Evolutionary conservation across 2,329 filamentous ascomycete genomes (phyloP).

Genomic region (Corynespora cassiicola): DNA sequence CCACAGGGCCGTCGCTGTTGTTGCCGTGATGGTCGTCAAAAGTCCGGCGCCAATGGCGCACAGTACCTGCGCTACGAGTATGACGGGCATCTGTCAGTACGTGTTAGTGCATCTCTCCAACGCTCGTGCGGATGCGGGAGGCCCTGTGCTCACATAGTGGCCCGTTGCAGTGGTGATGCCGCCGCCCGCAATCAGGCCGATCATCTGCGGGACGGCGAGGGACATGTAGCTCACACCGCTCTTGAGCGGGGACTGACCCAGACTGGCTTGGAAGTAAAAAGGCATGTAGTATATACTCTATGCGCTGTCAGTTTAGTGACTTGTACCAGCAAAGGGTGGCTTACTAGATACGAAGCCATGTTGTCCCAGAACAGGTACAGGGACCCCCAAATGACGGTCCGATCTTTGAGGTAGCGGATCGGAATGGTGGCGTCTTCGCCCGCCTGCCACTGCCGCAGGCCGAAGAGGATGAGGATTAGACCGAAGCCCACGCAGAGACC

Average conservation of each 20-base stretch:
- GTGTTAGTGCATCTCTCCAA: neutral
- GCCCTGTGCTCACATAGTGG: too few relatives aligned
- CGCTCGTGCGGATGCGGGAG: too few relatives aligned
- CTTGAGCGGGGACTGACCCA: neutral
- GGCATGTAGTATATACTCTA: conserved; percentile 4
- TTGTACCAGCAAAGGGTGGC: neutral
- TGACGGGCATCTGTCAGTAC: conserved; percentile 3
- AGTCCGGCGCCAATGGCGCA: conserved; percentile 6
- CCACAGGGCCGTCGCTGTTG: conserved; percentile 6
- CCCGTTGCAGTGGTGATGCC: too few relatives aligned
- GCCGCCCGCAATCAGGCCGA: too few relatives aligned
- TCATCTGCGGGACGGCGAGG: conserved; percentile 3
- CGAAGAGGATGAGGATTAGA: conserved; percentile 48
- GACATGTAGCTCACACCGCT: conserved; percentile 5
- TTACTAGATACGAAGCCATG: conserved; percentile 5
- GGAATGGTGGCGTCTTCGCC: conserved; percentile 14
- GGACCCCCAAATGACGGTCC: conserved; percentile 2
- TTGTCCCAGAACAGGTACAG: conserved; percentile 4
- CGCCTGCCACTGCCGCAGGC: conserved; percentile 12
- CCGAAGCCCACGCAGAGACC: conserved; percentile 36
- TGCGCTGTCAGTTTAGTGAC: neutral
- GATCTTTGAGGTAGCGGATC: conserved; percentile 1
- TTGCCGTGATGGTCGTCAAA: conserved; percentile 5
- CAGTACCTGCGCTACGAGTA: conserved; percentile 2
- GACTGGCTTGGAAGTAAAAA: conserved; percentile 5